Evolutionary conservation across 768 basidiomycete genomes (phyloP), one percentile per base, ranked within the genome.

Genomic region (Tubosaeta brunneosetosa): DNA sequence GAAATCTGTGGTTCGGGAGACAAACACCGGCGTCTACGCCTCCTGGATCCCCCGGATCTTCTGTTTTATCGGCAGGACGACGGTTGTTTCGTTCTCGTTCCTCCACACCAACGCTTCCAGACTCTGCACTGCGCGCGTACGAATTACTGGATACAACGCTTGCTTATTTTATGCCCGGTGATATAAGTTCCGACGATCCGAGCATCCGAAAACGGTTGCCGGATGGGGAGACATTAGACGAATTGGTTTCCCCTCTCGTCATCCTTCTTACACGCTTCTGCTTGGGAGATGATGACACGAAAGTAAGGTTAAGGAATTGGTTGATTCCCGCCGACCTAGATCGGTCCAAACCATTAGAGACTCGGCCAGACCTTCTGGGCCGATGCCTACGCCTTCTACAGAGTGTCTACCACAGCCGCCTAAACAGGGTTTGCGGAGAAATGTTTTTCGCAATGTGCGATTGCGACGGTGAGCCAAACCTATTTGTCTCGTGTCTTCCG

Each of bases 401-500:
- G 2, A 83, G 84, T 54, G 79, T 93, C 2, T 86, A 90, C 59
- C 85, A 94, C 59, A 64, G 77, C 1, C 76, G 85, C 41, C 69
- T 91, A 55, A 89, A 91, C 62, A 82, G 83, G 60, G 75, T 87
- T 13, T 79, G 87, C 3, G 94, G 94, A 10, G 94, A 97, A 72
- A 76, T 98, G 76, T 70, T 98, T 16, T 98, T 79, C 68, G 83
- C 86, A 0, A 76, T 93, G 61, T 90, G 88, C 58, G 86, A 91
- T 56, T 84, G 82, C 2, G 85, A 97, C 69, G 76, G 85, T 84
- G 60, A 55, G 71, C 56, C 13, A 10, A 42, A 44, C 22, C 5
- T 25, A 10, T 51, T 19, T 27, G 5, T n/a, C 19, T 10, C 44
- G 7, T 51, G 6, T 17, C 33, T 48, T 27, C 13, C 41, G 29